phyloP scores from a whole-genome alignment of 108 stramenopile species.

The Seminavis robusta region DNA sequence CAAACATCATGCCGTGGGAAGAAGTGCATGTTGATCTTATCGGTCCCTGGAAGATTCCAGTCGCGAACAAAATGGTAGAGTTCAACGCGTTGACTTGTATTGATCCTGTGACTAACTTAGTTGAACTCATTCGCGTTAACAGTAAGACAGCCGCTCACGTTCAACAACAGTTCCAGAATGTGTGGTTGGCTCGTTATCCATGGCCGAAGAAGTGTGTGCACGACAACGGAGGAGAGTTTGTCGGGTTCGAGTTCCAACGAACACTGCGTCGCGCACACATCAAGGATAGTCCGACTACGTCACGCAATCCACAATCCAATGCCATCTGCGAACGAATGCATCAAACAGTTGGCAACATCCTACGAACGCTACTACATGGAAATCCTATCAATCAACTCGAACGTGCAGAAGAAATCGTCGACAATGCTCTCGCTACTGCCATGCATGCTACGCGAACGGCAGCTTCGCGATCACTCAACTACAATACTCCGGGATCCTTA shows the following conservation, averaged over 20 bases:
- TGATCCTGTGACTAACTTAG: constrained; percentile 19
- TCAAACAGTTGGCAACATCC: not conserved
- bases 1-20: no score
- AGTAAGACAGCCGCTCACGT: constrained; percentile 20
- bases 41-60: constrained; percentile 33
- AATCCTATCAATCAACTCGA: not conserved
- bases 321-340: not conserved
- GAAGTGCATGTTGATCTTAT: constrained; percentile 34
- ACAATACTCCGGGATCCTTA: constrained; percentile 18
- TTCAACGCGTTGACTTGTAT: constrained; percentile 27
- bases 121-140: constrained; percentile 12
- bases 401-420: constrained; percentile 8
- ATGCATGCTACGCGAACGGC: constrained; percentile 11
- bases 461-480: not conserved
- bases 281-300: not conserved
- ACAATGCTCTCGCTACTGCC: constrained; percentile 14
- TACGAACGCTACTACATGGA: not conserved
- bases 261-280: no score
- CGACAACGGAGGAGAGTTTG: constrained; percentile 45
- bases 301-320: not conserved
- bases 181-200: constrained; percentile 46
- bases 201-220: constrained; percentile 14
- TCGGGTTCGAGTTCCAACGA: constrained; percentile 26
- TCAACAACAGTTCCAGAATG: constrained; percentile 24
- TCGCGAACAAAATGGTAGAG: constrained; percentile 1